phyloP scores from a whole-genome alignment of 441 rosid species.

The Adansonia rubrostipa region DNA sequence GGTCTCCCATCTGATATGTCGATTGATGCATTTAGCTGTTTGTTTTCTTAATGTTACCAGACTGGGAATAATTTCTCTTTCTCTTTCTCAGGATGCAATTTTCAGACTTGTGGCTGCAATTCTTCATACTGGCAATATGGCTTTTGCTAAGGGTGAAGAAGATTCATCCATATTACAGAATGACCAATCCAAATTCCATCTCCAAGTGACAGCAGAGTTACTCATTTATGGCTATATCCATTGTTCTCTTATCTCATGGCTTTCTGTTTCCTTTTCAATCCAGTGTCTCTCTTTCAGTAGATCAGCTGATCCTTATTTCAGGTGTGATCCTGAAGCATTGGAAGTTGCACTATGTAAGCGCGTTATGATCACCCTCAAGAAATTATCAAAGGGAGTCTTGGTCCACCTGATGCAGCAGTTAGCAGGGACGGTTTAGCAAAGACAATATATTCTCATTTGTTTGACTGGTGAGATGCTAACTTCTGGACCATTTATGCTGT shows the following conservation, averaged over 20 bases:
- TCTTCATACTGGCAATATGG: slow-evolving; percentile 85
- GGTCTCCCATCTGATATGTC: slow-evolving; percentile 39
- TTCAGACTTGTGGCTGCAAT: slow-evolving; percentile 92
- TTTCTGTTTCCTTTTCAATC: too few relatives aligned
- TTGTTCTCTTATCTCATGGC: too few relatives aligned
- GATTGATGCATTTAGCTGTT: slow-evolving; percentile 7
- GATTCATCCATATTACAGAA: slow-evolving; percentile 83
- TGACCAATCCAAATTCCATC: slow-evolving; percentile 81
- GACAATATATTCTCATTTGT: slow-evolving; percentile 32
- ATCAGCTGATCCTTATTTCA: neutral
- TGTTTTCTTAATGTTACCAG: neutral
- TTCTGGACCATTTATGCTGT: too few relatives aligned
- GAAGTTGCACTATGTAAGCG: slow-evolving; percentile 30
- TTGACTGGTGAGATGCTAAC: slow-evolving; percentile 26
- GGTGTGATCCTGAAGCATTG: slow-evolving; percentile 30
- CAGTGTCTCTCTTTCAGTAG: too few relatives aligned
- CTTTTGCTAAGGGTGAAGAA: slow-evolving; percentile 78
- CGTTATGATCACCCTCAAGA: slow-evolving; percentile 48
- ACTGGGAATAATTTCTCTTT: slow-evolving; percentile 23
- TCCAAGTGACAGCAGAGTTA: slow-evolving; percentile 79
- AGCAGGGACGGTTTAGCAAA: slow-evolving; percentile 66
- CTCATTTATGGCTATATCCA: slow-evolving; percentile 56
- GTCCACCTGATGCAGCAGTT: slow-evolving; percentile 18
- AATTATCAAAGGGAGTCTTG: slow-evolving; percentile 26
- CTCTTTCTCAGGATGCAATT: slow-evolving; percentile 76